Conservation (phyloP, 345 rosid genomes). For the Salix suchowensis region DNA sequence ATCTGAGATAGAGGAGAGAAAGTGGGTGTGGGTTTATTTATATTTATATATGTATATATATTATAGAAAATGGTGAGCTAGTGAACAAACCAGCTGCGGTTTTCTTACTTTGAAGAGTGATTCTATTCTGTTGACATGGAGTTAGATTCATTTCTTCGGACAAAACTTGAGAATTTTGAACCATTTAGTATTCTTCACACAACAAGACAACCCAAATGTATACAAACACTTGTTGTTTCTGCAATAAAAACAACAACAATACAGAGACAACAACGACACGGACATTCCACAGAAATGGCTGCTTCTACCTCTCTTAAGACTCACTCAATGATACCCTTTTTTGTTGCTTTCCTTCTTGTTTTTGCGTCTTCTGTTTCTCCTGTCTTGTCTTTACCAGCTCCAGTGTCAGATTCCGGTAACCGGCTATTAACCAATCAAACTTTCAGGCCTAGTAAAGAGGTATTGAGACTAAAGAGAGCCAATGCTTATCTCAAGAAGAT, state of each 20-base stretch:
- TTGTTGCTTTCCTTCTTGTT: constrained; percentile 44
- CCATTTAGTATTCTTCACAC: constrained; percentile 16
- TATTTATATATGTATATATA: constrained; percentile 25
- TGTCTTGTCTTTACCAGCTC: constrained; percentile 31
- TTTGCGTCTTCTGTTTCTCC: constrained; percentile 31
- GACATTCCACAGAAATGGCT: constrained; percentile 55
- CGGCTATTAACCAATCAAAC: constrained; percentile 21
- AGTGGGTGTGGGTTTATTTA: constrained; percentile 12
- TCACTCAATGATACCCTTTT: constrained; percentile 35
- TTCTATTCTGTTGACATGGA: constrained; percentile 45
- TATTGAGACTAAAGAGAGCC: constrained; percentile 11
- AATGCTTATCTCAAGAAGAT: constrained; percentile 29
- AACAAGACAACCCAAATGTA: constrained; percentile 53
- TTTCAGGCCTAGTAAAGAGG: constrained; percentile 17
- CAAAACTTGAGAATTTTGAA: constrained; percentile 22
- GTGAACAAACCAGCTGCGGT: constrained; percentile 16
- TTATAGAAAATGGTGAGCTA: constrained; percentile 32
- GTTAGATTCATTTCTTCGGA: constrained; percentile 35
- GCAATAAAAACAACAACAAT: constrained; percentile 37
- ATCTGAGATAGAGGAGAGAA: constrained; percentile 13
- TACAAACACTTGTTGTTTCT: constrained; percentile 34
- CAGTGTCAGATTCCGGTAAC: constrained; percentile 38
- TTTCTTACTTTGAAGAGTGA: constrained; percentile 1
- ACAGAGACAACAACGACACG: constrained; percentile 32
- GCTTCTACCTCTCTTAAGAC: constrained; percentile 29